Evolutionary conservation across 371 early-diverging fungal genomes (phyloP).

Genomic region (Actinomucor elegans): DNA sequence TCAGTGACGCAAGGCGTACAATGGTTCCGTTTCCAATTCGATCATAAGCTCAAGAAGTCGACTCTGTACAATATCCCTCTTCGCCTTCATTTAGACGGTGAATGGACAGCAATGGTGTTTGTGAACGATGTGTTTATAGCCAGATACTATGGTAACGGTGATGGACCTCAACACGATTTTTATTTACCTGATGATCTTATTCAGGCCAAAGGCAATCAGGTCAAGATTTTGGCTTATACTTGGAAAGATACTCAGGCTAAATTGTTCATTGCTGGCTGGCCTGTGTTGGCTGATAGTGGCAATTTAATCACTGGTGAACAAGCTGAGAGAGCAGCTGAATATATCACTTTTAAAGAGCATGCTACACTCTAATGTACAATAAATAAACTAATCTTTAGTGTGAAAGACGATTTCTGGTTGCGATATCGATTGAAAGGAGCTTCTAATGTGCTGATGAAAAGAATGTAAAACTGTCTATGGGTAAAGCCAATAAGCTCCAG

Average conservation of each 20-base stretch:
- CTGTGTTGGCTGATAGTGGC: constrained; percentile 30
- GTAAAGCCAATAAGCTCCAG: no score
- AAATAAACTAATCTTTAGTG: no score
- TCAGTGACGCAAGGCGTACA: constrained; percentile 28
- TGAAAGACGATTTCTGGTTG: no score
- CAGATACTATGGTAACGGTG: constrained; percentile 74
- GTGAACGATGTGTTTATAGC: constrained; percentile 66
- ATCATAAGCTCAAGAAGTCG: constrained; percentile 24
- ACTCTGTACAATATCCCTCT: constrained; percentile 52
- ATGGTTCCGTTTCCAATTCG: constrained; percentile 42
- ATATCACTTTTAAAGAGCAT: constrained; percentile 29
- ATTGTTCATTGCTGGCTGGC: constrained; percentile 43
- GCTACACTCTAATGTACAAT: constrained; percentile 7
- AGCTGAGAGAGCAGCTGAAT: constrained; percentile 18
- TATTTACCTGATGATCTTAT: constrained; percentile 65
- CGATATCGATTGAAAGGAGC: no score
- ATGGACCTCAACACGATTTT: constrained; percentile 75
- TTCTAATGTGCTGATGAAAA: no score
- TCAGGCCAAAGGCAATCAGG: constrained; percentile 25
- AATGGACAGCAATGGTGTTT: constrained; percentile 64
- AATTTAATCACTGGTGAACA: constrained; percentile 19
- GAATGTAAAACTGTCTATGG: no score
- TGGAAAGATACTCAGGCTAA: constrained; percentile 40
- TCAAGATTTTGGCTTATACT: constrained; percentile 44
- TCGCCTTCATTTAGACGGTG: constrained; percentile 63